A percentile compares a stretch with the other conserved stretches of the same genome.
phyloP scores from a whole-genome alignment of 2,329 filamentous ascomycete genomes.

The Cordyceps militaris region DNA sequence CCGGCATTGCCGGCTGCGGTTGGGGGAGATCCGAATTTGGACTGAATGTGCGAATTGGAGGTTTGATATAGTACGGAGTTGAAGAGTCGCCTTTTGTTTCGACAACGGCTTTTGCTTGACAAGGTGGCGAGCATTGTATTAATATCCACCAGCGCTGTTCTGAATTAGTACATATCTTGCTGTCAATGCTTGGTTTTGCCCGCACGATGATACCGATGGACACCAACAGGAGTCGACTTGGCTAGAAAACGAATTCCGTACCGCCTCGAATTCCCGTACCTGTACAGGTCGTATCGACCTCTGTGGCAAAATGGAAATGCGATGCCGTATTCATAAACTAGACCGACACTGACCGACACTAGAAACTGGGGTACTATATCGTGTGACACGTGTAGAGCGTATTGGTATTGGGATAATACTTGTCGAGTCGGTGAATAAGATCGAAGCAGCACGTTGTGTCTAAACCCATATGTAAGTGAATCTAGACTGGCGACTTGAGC shows the following conservation, averaged over 20 bases:
- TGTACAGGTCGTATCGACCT: neutral
- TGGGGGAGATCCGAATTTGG: conserved; percentile 8
- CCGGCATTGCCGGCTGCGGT: neutral
- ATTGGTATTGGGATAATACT: neutral
- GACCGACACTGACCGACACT: neutral
- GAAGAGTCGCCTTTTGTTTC: neutral
- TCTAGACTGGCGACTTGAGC: neutral
- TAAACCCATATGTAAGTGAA: neutral
- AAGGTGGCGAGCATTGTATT: neutral
- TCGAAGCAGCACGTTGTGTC: neutral
- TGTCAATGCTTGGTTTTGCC: neutral
- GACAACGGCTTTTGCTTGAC: neutral
- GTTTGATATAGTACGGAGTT: neutral
- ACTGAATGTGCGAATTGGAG: neutral
- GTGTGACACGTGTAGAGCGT: no score
- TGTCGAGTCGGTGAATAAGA: neutral
- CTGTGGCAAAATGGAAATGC: neutral
- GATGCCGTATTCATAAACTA: neutral
- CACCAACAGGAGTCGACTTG: neutral
- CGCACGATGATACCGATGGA: neutral
- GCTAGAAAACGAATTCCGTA: neutral
- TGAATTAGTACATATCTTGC: neutral
- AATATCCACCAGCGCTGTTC: neutral
- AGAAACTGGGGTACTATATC: no score
- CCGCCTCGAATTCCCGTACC: neutral